Base-by-base conservation (phyloP, 371 early-diverging fungal genomes). In the Syncephalastrum monosporum region DNA sequence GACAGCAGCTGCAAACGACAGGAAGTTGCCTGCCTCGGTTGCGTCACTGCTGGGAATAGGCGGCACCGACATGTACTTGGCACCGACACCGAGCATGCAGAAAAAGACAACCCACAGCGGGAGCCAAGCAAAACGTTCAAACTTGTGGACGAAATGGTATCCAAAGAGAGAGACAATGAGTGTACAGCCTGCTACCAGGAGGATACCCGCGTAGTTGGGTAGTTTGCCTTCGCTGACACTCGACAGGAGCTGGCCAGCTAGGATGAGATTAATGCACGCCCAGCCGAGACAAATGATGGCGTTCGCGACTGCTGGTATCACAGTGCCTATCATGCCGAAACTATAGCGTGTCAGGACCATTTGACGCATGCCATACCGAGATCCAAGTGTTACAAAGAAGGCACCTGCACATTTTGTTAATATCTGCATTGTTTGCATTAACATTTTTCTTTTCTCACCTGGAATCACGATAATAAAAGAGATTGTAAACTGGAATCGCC, bases 61-160 rank as follows among this genome's bases (percentile, higher is more conserved):
- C 4, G 59, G 25, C 3, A 48, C 50, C 27, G 47, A 25, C 42
- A 55, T 42, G 25, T 57, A 50, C 5, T 53, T 47, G 21, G 21
- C 53, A 15, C 57, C 53, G 14, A 56, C 45, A 12, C 55, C 64
- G 25, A 69, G 41, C 6, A 69, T 42, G 42, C 65, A 59, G n/a
- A 68, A 49, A 59, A 69, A 64, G 16, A 69, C 64, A 42, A 67
- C 56, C 51, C 64, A 57, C 33, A 65, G 50, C 14, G 62, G 65
- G 12, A 69, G 49, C 64, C 64, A 73, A n/a, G 67, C 57, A 54
- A 51, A 63, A 5, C 65, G 61, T 44, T 69, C 70, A 56, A 56
- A 64, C 12, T 57, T 52, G 47, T 73, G 74, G 7, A 73, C 58
- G 7, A 49, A 38, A 21, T 55, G 42, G 47, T 69, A 73, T 12